phyloP scores from a whole-genome alignment of 192 early-diverging fungal genomes.

The Jimgerdemannia flammicorona region DNA sequence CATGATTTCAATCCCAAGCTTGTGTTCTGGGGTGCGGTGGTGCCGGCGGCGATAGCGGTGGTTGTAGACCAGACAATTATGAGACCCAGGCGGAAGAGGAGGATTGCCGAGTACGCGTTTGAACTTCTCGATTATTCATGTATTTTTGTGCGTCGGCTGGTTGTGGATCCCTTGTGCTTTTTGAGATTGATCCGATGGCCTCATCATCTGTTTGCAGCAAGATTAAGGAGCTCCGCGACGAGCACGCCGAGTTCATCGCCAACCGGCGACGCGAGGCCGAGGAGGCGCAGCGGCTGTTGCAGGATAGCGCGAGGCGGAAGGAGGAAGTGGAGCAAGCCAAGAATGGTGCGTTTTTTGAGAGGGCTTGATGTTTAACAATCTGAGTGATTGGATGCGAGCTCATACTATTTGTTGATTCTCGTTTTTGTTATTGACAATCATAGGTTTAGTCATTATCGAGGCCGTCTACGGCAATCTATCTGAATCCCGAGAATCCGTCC shows the following conservation, averaged over 20 bases:
- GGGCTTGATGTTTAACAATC: no score
- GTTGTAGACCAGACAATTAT: slow-evolving; percentile 56
- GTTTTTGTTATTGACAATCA: slow-evolving; percentile 9
- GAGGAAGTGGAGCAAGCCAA: slow-evolving; percentile 61
- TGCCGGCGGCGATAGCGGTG: slow-evolving; percentile 51
- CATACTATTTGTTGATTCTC: neutral
- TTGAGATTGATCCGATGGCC: neutral
- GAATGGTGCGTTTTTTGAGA: slow-evolving; percentile 24
- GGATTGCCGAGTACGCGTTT: slow-evolving; percentile 37
- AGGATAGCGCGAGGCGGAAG: slow-evolving; percentile 63
- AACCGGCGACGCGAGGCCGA: slow-evolving; percentile 73
- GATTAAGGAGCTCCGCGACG: slow-evolving; percentile 53
- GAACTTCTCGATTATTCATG: slow-evolving; percentile 3
- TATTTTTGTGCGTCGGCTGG: slow-evolving; percentile 2
- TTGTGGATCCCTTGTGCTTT: neutral
- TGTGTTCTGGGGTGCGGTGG: slow-evolving; percentile 43
- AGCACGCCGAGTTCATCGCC: slow-evolving; percentile 58
- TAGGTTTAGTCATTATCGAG: slow-evolving; percentile 74
- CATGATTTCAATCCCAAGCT: slow-evolving; percentile 49
- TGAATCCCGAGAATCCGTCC: slow-evolving; percentile 11
- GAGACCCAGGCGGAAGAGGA: slow-evolving; percentile 53
- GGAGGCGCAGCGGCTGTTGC: slow-evolving; percentile 72
- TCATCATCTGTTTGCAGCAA: slow-evolving; percentile 26
- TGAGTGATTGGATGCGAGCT: neutral
- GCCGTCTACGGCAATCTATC: slow-evolving; percentile 87